Evolutionary conservation across 306 rosid genomes (phyloP).

Genomic region (Ziziphus jujuba): DNA sequence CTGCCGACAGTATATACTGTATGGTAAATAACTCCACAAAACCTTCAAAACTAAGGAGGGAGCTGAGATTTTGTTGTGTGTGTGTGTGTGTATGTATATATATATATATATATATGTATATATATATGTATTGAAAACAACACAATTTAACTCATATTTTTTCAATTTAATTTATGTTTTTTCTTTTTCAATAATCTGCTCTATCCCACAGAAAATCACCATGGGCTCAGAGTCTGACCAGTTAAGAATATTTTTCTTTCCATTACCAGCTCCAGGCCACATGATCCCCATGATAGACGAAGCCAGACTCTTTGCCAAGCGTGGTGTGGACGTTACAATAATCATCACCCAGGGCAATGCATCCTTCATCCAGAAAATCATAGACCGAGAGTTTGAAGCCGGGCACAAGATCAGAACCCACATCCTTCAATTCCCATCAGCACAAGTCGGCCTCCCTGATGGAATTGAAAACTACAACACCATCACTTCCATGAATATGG

Average conservation of each 20-base stretch:
- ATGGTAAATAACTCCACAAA: too few relatives aligned
- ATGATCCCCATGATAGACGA: conserved; percentile 4
- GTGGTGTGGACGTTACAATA: neutral
- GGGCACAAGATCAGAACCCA: neutral
- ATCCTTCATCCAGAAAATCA: neutral
- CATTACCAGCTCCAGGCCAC: neutral
- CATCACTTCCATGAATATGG: conserved; percentile 2
- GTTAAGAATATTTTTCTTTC: neutral
- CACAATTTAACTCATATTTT: too few relatives aligned
- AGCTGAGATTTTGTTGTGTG: too few relatives aligned
- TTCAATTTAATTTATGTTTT: too few relatives aligned
- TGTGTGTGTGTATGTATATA: too few relatives aligned
- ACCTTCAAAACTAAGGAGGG: too few relatives aligned
- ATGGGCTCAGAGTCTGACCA: neutral
- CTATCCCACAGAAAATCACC: neutral
- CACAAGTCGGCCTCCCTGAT: conserved; percentile 10
- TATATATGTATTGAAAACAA: too few relatives aligned
- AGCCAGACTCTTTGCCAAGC: neutral
- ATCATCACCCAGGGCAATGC: neutral
- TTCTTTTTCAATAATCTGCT: too few relatives aligned
- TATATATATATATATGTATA: too few relatives aligned
- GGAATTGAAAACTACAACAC: neutral
- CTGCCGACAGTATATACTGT: too few relatives aligned
- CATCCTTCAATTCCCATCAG: neutral
- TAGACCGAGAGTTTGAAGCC: neutral